These are phyloP conservation scores for Clavispora asparagi DNA, from an alignment of 805 yeast species.

Conservation along the genomic window DNA sequence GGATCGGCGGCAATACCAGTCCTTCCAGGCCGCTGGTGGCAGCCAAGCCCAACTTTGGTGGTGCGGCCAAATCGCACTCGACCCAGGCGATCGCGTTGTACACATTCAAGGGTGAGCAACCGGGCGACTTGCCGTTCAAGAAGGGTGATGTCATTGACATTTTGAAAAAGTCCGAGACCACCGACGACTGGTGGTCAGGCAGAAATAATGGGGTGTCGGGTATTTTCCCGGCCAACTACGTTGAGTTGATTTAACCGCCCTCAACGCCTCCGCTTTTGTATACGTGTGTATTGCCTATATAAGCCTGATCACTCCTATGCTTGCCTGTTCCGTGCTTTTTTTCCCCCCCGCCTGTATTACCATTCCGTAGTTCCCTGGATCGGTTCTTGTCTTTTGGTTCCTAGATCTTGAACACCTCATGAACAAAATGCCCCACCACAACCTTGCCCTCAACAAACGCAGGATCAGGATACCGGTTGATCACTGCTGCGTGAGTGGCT, in stretches of 20 bases:
- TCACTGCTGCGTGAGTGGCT: constrained; percentile 78
- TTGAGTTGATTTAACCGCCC: constrained; percentile 55
- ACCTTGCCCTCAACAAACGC: constrained; percentile 61
- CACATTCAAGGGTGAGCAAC: constrained; percentile 85
- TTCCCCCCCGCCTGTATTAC: too few relatives aligned
- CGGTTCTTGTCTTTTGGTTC: neutral
- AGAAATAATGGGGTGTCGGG: constrained; percentile 79
- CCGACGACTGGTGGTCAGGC: constrained; percentile 99
- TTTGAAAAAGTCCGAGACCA: constrained; percentile 77
- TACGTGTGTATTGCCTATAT: neutral
- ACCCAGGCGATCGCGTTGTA: constrained; percentile 87
- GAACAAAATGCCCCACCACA: constrained; percentile 62
- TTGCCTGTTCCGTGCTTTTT: too few relatives aligned
- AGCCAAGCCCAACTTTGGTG: constrained; percentile 38
- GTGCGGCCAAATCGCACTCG: constrained; percentile 33
- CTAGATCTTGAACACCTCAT: constrained; percentile 22
- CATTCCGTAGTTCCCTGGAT: neutral
- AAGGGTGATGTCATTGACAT: constrained; percentile 93
- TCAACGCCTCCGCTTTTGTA: too few relatives aligned
- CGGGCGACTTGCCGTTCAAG: constrained; percentile 87
- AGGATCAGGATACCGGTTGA: constrained; percentile 53
- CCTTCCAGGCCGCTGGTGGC: constrained; percentile 33
- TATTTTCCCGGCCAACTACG: constrained; percentile 96
- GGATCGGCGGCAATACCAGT: constrained; percentile 23
- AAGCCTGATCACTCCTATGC: neutral